phyloP scores from a whole-genome alignment of 257 asterid genomes.

The Catharanthus roseus region DNA sequence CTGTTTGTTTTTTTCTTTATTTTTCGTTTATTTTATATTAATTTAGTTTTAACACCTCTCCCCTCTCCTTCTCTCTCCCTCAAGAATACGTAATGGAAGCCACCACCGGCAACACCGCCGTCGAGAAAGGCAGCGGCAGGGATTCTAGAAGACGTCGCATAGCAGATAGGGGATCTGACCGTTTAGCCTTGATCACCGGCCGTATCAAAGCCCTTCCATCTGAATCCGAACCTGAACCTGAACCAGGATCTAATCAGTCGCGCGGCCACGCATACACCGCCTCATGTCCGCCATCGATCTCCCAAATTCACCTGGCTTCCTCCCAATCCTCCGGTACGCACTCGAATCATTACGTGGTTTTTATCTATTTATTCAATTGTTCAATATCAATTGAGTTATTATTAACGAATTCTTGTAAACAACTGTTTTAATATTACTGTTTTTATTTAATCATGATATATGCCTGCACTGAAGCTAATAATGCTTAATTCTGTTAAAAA shows the following conservation, averaged over 20 bases:
- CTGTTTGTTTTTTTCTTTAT: not conserved
- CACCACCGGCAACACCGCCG: conserved; percentile 1
- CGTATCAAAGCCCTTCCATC: conserved; percentile 56
- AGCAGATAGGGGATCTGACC: conserved; percentile 65
- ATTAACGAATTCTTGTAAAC: not conserved
- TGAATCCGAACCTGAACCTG: conserved; percentile 6
- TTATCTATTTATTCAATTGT: not conserved
- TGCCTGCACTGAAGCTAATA: not conserved
- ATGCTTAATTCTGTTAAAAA: too few species aligned
- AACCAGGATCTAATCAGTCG: conserved; percentile 11
- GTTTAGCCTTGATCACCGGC: conserved; percentile 85
- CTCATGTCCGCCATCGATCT: conserved; percentile 26
- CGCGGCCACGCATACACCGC: conserved; percentile 30
- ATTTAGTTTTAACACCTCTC: not conserved
- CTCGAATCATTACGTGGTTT: not conserved
- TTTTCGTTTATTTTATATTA: not conserved
- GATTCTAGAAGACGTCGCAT: conserved; percentile 90
- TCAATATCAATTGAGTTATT: not conserved
- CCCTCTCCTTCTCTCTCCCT: not conserved
- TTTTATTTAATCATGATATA: not conserved
- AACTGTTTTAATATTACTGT: not conserved
- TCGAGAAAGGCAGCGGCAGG: conserved; percentile 27
- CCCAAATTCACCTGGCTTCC: conserved; percentile 12
- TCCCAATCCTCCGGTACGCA: conserved; percentile 32
- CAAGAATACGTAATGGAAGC: not conserved